These are phyloP conservation scores for Epithele typhae DNA, from an alignment of 768 basidiomycete species.

Conservation along the genomic window DNA sequence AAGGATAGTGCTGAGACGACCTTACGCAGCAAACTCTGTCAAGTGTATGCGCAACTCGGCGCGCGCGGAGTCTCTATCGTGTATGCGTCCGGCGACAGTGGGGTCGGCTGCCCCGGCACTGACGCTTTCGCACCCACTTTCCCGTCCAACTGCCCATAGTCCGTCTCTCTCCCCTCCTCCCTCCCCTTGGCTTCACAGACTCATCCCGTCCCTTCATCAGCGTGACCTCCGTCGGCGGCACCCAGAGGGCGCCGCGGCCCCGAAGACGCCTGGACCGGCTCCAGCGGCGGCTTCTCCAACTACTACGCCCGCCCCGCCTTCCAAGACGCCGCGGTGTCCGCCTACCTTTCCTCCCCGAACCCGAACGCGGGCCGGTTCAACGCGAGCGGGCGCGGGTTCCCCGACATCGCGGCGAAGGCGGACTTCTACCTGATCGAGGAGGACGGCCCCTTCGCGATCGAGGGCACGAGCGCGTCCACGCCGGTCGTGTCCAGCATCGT, in stretches of 20 bases:
- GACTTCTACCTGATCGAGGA: slow-evolving; percentile 20
- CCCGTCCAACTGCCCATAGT: slow-evolving; percentile 33
- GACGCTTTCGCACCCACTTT: slow-evolving; percentile 30
- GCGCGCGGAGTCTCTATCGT: slow-evolving; percentile 32
- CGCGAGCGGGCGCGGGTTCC: slow-evolving; percentile 38
- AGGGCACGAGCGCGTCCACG: slow-evolving; percentile 59
- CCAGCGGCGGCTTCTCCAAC: slow-evolving; percentile 33
- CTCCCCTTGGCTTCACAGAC: neutral
- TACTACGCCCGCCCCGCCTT: slow-evolving; percentile 30
- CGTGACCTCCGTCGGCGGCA: slow-evolving; percentile 33
- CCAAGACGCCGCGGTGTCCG: slow-evolving; percentile 33
- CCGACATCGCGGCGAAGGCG: slow-evolving; percentile 41
- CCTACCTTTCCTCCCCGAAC: slow-evolving; percentile 28
- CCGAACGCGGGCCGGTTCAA: slow-evolving; percentile 26
- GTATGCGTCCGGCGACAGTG: slow-evolving; percentile 35
- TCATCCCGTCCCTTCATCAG: slow-evolving; percentile 8
- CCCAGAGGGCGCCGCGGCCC: slow-evolving; percentile 27
- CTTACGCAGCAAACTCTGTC: slow-evolving; percentile 26
- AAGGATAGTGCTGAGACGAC: slow-evolving; percentile 30
- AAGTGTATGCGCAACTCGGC: slow-evolving; percentile 30
- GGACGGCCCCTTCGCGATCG: slow-evolving; percentile 22
- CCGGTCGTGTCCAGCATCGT: slow-evolving; percentile 63
- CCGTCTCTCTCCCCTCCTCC: too few relatives aligned
- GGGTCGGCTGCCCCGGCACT: slow-evolving; percentile 25
- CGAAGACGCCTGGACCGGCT: slow-evolving; percentile 28